Percentiles rank a stretch among this genome's conserved stretches.
Evolutionary conservation across 2,329 filamentous ascomycete genomes (phyloP).

Genomic region (Fusarium sp.): DNA sequence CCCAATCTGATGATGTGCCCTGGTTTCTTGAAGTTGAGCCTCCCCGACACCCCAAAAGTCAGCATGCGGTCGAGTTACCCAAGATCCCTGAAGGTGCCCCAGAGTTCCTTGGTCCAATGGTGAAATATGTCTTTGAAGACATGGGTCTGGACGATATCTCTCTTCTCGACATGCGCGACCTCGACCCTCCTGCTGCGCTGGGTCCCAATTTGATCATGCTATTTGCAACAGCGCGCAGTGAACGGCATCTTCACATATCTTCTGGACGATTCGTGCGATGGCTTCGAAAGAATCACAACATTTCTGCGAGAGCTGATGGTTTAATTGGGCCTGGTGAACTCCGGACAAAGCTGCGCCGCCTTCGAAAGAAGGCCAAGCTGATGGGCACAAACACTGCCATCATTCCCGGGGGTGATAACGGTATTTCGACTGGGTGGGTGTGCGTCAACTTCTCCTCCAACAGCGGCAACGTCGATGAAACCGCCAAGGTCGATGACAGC

Average conservation of each 20-base stretch:
- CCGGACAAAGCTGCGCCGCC: constrained; percentile 84
- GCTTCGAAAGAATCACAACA: constrained; percentile 76
- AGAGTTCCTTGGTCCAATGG: constrained; percentile 73
- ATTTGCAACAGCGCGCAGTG: constrained; percentile 88
- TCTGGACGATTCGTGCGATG: constrained; percentile 91
- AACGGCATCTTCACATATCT: constrained; percentile 91
- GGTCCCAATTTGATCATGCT: constrained; percentile 93
- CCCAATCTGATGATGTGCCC: constrained; percentile 58
- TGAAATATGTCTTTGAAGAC: constrained; percentile 83
- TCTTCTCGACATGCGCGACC: constrained; percentile 82
- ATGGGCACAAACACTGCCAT: constrained; percentile 77
- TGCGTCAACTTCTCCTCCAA: constrained; percentile 88
- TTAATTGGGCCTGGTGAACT: constrained; percentile 90
- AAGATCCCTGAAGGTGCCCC: constrained; percentile 75
- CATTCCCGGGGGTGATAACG: constrained; percentile 77
- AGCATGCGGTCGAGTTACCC: constrained; percentile 61
- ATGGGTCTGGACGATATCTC: constrained; percentile 86
- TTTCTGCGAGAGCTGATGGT: constrained; percentile 85
- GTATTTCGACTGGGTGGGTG: constrained; percentile 93
- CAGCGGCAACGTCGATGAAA: constrained; percentile 63
- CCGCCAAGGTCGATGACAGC: constrained; percentile 57
- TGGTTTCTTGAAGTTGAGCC: constrained; percentile 89
- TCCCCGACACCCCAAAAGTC: constrained; percentile 61
- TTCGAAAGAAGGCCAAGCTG: constrained; percentile 83
- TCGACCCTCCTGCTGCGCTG: constrained; percentile 88